Conservation (phyloP, 768 basidiomycete genomes). For the Kwoniella botswanensis region DNA sequence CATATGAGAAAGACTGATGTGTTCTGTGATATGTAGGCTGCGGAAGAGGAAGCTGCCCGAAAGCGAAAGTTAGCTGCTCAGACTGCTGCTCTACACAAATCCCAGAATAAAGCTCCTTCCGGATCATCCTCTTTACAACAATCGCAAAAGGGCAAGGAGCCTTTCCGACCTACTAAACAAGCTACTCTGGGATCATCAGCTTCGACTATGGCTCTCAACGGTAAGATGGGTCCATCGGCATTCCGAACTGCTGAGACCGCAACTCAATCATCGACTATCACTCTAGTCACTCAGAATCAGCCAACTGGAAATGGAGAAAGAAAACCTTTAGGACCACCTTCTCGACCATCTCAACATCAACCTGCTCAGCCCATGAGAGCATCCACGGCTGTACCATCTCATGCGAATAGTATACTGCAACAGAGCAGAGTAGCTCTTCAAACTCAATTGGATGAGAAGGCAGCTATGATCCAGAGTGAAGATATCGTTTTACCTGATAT, state of each 20-base stretch:
- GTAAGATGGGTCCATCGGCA: conserved; percentile 43
- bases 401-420: conserved; percentile 34
- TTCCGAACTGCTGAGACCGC: conserved; percentile 41
- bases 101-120: conserved; percentile 14
- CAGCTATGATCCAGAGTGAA: conserved; percentile 45
- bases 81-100: conserved; percentile 30
- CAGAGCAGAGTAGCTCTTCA: conserved; percentile 46
- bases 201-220: conserved; percentile 11
- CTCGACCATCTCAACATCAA: conserved; percentile 35
- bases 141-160: conserved; percentile 36
- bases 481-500: conserved; percentile 80
- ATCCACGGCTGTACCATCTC: conserved; percentile 18
- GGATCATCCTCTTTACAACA: conserved; percentile 13
- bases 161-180: conserved; percentile 35
- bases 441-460: conserved; percentile 41
- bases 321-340: conserved; percentile 48
- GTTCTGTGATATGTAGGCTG: conserved; percentile 19
- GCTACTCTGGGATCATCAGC: conserved; percentile 10
- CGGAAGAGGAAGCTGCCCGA: conserved; percentile 39
- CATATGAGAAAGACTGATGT: neutral
- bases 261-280: conserved; percentile 35
- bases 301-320: conserved; percentile 22
- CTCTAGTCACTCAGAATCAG: conserved; percentile 33
- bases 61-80: conserved; percentile 44
- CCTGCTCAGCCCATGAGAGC: conserved; percentile 24